These are phyloP conservation scores for Pseudomassariella vexata DNA, from an alignment of 2,329 filamentous ascomycete genomes.

Conservation along the genomic window DNA sequence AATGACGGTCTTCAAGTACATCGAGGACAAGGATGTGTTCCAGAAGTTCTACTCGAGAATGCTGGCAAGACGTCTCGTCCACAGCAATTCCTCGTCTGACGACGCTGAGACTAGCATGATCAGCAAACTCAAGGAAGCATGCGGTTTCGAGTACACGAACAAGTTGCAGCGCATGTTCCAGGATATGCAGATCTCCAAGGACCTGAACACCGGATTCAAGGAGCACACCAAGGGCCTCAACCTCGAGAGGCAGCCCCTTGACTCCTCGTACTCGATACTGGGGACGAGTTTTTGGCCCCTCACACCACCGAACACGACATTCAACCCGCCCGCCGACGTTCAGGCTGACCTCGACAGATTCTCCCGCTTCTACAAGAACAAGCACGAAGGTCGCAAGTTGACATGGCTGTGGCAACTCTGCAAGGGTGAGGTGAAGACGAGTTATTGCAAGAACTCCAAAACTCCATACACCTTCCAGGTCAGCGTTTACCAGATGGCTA, in stretches of 20 bases:
- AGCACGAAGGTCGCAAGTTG: constrained; percentile 92
- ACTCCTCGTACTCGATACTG: constrained; percentile 86
- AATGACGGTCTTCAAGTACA: constrained; percentile 99
- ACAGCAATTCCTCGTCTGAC: constrained; percentile 91
- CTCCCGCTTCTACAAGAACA: constrained; percentile 85
- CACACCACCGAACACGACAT: constrained; percentile 78
- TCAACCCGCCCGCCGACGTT: constrained; percentile 81
- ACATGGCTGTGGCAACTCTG: constrained; percentile 98
- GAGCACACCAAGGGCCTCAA: constrained; percentile 64
- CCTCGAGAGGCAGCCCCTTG: constrained; percentile 65
- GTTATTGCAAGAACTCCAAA: constrained; percentile 85
- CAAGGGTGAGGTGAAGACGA: constrained; percentile 93
- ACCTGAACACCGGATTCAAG: constrained; percentile 85
- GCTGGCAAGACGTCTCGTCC: constrained; percentile 88
- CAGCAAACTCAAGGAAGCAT: constrained; percentile 96
- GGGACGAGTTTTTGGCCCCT: constrained; percentile 98
- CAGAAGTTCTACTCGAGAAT: constrained; percentile 99
- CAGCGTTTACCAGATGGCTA: constrained; percentile 96
- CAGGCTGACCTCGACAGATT: constrained; percentile 86
- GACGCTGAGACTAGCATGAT: constrained; percentile 99
- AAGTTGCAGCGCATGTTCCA: constrained; percentile 99
- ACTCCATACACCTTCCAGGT: constrained; percentile 96
- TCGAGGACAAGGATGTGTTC: constrained; percentile 99
- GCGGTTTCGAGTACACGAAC: constrained; percentile 98
- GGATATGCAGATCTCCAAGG: constrained; percentile 98